Conservation (phyloP, 108 stramenopile species). For the Schizochytrium sp. region DNA sequence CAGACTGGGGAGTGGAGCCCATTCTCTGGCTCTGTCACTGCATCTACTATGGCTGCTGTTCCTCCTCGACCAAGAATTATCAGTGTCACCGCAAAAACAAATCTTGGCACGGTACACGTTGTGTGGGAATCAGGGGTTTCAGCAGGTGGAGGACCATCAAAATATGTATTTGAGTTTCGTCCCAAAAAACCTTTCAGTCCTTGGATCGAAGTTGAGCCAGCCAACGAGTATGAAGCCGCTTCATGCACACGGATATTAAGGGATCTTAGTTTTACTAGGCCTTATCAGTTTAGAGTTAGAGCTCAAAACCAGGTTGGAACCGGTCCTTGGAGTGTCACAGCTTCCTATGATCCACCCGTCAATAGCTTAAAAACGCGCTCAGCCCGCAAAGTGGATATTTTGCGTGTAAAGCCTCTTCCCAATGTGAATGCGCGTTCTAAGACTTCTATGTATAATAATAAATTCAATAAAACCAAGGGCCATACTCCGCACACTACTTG, state of each 20-base stretch:
- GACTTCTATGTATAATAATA: too few relatives aligned
- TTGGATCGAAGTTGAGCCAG: conserved; percentile 25
- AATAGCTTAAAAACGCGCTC: background rate
- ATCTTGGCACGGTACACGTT: conserved; percentile 3
- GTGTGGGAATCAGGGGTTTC: conserved; percentile 30
- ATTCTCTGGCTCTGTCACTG: background rate
- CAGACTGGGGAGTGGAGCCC: conserved; percentile 59
- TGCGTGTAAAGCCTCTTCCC: conserved; percentile 9
- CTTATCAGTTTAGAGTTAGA: conserved; percentile 34
- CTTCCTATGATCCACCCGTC: background rate
- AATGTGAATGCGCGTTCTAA: background rate
- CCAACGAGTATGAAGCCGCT: conserved; percentile 51
- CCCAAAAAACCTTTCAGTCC: background rate
- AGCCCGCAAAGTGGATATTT: background rate
- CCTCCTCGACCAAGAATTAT: conserved; percentile 12
- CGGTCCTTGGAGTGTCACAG: conserved; percentile 33
- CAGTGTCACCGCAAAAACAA: conserved; percentile 18
- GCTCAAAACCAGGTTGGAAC: conserved; percentile 22
- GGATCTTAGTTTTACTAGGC: conserved; percentile 12
- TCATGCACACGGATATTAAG: conserved; percentile 28
- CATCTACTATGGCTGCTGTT: conserved; percentile 40
- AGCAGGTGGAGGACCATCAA: background rate
- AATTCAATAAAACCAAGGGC: background rate
- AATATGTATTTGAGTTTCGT: conserved; percentile 4
- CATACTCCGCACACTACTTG: background rate